phyloP scores from a whole-genome alignment of 2,329 filamentous ascomycete genomes.

The Teratosphaeria viscida region DNA sequence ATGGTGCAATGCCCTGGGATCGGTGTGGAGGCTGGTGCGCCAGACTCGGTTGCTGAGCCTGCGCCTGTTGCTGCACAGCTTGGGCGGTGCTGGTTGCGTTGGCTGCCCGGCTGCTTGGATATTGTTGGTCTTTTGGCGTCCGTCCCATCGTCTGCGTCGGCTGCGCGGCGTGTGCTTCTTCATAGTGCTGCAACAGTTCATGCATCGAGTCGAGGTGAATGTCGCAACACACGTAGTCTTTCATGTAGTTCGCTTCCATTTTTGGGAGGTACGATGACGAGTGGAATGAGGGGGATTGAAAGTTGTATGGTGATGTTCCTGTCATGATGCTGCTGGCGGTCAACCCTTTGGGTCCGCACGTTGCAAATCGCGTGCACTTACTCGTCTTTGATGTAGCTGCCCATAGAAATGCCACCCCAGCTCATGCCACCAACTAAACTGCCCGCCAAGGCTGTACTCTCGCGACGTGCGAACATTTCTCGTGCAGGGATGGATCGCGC shows the following conservation, averaged over 20 bases:
- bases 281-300: slow-evolving; percentile 84
- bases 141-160: slow-evolving; percentile 30
- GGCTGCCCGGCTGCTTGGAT: slow-evolving; percentile 22
- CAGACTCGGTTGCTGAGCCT: slow-evolving; percentile 14
- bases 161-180: slow-evolving; percentile 74
- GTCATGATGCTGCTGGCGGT: slow-evolving; percentile 74
- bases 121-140: slow-evolving; percentile 28
- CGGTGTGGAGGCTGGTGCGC: slow-evolving; percentile 2
- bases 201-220: slow-evolving; percentile 82
- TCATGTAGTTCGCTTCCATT: slow-evolving; percentile 95
- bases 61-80: slow-evolving; percentile 25
- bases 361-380: slow-evolving; percentile 45
- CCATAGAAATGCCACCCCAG: slow-evolving; percentile 92
- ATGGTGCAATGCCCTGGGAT: slow-evolving; percentile 6
- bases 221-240: slow-evolving; percentile 91
- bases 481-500: slow-evolving; percentile 52
- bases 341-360: slow-evolving; percentile 1
- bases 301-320: slow-evolving; percentile 84
- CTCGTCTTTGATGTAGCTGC: slow-evolving; percentile 97
- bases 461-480: slow-evolving; percentile 39
- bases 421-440: slow-evolving; percentile 72
- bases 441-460: slow-evolving; percentile 45
- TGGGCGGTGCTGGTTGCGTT: slow-evolving; percentile 26
- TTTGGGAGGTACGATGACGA: slow-evolving; percentile 95
- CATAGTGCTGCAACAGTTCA: slow-evolving; percentile 91